Evolutionary conservation across 352 stramenopile genomes (phyloP).

Genomic region (Phytophthora sp.): DNA sequence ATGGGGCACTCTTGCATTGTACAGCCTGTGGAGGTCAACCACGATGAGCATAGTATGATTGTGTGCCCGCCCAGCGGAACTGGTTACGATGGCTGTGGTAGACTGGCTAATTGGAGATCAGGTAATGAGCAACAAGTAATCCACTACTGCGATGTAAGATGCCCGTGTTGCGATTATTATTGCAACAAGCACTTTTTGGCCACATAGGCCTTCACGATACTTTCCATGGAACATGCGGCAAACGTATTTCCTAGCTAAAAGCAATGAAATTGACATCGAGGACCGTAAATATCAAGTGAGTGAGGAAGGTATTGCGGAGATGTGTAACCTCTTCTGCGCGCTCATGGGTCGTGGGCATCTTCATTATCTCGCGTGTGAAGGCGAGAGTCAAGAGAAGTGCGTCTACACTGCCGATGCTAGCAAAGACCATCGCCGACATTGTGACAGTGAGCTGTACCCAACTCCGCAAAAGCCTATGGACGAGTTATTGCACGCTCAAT

Average conservation of each 20-base stretch:
- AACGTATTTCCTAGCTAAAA: slow-evolving; percentile 66
- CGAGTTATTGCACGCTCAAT: slow-evolving; percentile 45
- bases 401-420: slow-evolving; percentile 25
- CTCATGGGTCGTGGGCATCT: slow-evolving; percentile 45
- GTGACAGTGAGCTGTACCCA: slow-evolving; percentile 26
- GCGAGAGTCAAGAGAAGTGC: slow-evolving; percentile 15
- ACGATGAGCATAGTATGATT: no score
- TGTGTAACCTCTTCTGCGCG: slow-evolving; percentile 50
- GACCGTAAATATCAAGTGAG: slow-evolving; percentile 43
- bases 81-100: no score
- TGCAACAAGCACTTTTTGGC: slow-evolving; percentile 56
- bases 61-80: no score
- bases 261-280: slow-evolving; percentile 51
- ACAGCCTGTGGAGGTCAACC: not conserved
- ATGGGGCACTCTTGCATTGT: not conserved
- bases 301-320: slow-evolving; percentile 43
- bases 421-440: slow-evolving; percentile 41
- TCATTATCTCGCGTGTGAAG: slow-evolving; percentile 38
- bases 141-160: slow-evolving; percentile 64
- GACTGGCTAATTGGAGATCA: no score
- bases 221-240: slow-evolving; percentile 72
- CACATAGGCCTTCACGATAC: slow-evolving; percentile 58
- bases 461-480: slow-evolving; percentile 34
- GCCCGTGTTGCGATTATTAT: slow-evolving; percentile 68
- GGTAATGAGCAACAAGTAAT: slow-evolving; percentile 15